Conservation (phyloP, 192 early-diverging fungal species). For the Gamsiella multidivaricata region DNA sequence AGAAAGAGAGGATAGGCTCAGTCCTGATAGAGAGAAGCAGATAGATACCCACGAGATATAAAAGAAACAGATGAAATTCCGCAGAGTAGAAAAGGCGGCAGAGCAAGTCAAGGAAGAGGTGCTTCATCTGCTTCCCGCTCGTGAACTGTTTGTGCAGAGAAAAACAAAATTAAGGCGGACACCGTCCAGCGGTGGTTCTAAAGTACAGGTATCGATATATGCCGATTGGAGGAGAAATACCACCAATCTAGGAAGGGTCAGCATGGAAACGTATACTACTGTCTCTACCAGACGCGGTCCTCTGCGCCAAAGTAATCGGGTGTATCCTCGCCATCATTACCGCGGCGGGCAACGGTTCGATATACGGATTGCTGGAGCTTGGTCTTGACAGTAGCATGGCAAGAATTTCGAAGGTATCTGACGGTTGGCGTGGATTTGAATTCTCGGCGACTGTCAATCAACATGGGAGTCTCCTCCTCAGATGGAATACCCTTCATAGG, state of each 20-base stretch:
- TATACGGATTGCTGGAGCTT: slow-evolving; percentile 42
- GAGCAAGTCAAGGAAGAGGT: no score
- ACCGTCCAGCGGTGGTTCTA: not conserved
- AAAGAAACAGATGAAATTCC: no score
- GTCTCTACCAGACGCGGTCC: slow-evolving; percentile 46
- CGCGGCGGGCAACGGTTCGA: slow-evolving; percentile 21
- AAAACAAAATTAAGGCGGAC: not conserved
- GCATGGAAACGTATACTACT: no score
- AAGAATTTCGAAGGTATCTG: slow-evolving; percentile 46
- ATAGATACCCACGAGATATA: no score
- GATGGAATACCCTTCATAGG: slow-evolving; percentile 29
- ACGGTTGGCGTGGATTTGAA: slow-evolving; percentile 40
- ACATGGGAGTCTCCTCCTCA: slow-evolving; percentile 20
- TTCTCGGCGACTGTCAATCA: slow-evolving; percentile 18
- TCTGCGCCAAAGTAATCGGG: slow-evolving; percentile 51
- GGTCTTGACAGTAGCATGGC: slow-evolving; percentile 50
- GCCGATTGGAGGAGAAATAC: not conserved
- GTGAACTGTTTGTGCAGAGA: not conserved
- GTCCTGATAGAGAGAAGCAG: no score
- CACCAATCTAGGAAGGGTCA: no score
- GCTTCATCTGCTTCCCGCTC: no score
- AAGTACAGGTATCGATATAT: slow-evolving; percentile 1
- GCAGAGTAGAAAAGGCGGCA: no score
- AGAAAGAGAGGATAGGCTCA: not conserved
- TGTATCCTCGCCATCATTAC: slow-evolving; percentile 17